Base-by-base conservation (phyloP, 2,329 filamentous ascomycete species). In the Nannizzia gypsea region DNA sequence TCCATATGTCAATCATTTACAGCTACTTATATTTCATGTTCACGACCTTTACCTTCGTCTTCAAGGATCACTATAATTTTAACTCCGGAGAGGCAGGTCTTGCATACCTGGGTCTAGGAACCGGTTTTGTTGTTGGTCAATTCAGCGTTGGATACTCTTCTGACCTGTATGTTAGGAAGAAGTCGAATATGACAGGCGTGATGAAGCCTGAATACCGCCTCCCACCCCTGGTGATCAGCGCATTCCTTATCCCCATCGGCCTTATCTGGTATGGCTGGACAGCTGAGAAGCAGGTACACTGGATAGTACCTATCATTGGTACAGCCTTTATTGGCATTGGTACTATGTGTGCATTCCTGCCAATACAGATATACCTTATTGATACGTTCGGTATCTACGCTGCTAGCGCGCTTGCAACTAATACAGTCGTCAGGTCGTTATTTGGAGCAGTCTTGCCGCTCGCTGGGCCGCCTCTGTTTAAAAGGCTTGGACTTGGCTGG, bases 401-500 rank as follows among this genome's bases (percentile, higher is more conserved):
- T 0, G 81, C 81, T 0, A 80, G 77, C 9, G 54, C 59, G 11
- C 4, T 61, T 24, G 80, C 80, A 0, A 78, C 80, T 0, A 73
- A 79, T 2, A 79, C 76, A 48, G 78, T 76, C 59, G 76, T 73
- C 6, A 76, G 81, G 8, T 80, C 76, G 6, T 66, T 82, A 1
- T 70, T 81, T 2, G 81, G 80, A 2, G 78, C 79, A 1, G 74
- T 85, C 0, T 72, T 87, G 36, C 84, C 84, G 1, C 74, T 87
- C 6, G 54, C 55, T n/a, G 60, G 61, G 48, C 44, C 8, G 13
- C 22, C 3, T 9, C 67, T 89, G 73, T 87, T 84, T 67, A 76
- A 81, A 52, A 81, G 80, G 28, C 70, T 89, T 4, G 84, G 85
- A 0, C 78, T 85, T 17, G 80, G 78, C 0, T 85, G 83, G 38